phyloP scores from a whole-genome alignment of 2,329 filamentous ascomycete species.

The Fusarium sp. region DNA sequence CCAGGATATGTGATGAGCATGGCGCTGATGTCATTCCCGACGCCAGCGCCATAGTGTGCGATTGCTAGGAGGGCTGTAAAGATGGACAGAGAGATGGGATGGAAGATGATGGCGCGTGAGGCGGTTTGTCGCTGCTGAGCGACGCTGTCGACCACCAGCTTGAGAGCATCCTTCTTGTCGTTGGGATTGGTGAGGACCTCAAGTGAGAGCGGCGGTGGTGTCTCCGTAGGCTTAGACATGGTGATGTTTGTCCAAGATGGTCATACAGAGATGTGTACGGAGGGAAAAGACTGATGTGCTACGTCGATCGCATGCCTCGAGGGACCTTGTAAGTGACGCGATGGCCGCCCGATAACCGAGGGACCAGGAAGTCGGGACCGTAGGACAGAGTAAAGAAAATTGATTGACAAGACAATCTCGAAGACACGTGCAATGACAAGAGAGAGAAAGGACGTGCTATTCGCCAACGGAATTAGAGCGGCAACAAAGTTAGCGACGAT shows the following conservation, averaged over 20 bases:
- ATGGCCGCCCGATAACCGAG: not conserved
- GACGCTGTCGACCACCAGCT: slow-evolving; percentile 83
- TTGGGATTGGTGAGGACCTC: slow-evolving; percentile 64
- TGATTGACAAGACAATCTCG: not conserved
- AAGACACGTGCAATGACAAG: slow-evolving; percentile 2
- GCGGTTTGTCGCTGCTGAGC: slow-evolving; percentile 84
- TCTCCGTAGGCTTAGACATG: slow-evolving; percentile 28
- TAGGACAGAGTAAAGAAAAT: slow-evolving; percentile 1
- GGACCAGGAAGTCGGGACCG: too few relatives aligned
- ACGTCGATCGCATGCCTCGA: not conserved
- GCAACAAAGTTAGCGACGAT: slow-evolving; percentile 13
- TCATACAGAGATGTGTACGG: not conserved
- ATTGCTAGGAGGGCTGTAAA: slow-evolving; percentile 59
- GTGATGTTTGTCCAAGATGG: not conserved
- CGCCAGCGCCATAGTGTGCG: slow-evolving; percentile 59
- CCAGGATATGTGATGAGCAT: slow-evolving; percentile 70
- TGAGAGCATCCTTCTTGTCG: slow-evolving; percentile 77
- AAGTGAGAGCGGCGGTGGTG: slow-evolving; percentile 74
- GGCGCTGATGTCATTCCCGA: slow-evolving; percentile 66
- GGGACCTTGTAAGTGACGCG: slow-evolving; percentile 1
- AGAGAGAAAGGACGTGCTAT: too few relatives aligned
- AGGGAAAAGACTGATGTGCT: not conserved
- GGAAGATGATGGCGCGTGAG: slow-evolving; percentile 73
- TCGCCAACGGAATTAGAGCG: slow-evolving; percentile 33
- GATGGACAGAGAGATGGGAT: slow-evolving; percentile 67